Conservation (phyloP, 805 yeast species). For the Grigorovia humatica region DNA sequence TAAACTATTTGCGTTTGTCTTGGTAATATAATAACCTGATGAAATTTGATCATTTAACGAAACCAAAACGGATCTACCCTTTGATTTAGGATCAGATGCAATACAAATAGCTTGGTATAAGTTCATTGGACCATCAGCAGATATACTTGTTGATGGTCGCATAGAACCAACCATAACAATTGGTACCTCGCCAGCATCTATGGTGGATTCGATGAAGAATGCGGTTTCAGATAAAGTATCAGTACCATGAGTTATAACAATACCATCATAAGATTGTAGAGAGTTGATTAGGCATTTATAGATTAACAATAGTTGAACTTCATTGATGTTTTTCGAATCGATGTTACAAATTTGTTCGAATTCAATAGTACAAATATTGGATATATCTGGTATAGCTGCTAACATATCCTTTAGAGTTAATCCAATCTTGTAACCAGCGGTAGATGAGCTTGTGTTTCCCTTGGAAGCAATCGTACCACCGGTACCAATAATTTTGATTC, state of each 20-base stretch:
- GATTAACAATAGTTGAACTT: conserved; percentile 35
- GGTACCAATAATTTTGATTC: conserved; percentile 43
- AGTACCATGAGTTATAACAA: conserved; percentile 64
- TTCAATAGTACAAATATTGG: conserved; percentile 42
- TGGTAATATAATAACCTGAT: conserved; percentile 60
- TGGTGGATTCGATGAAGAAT: conserved; percentile 45
- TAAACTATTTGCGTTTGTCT: conserved; percentile 58
- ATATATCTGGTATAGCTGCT: conserved; percentile 45
- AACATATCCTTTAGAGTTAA: conserved; percentile 42
- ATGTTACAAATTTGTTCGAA: conserved; percentile 55
- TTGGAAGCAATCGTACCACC: conserved; percentile 54
- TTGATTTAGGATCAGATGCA: conserved; percentile 41
- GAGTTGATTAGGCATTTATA: conserved; percentile 38
- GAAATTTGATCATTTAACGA: conserved; percentile 60
- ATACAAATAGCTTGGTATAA: conserved; percentile 59
- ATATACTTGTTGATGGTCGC: conserved; percentile 63
- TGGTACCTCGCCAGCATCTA: conserved; percentile 39
- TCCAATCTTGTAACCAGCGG: conserved; percentile 47
- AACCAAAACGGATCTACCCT: conserved; percentile 51
- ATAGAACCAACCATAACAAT: conserved; percentile 63
- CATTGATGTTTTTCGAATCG: conserved; percentile 49
- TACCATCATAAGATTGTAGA: conserved; percentile 41
- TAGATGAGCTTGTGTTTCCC: conserved; percentile 36
- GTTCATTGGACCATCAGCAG: conserved; percentile 68
- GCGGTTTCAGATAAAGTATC: conserved; percentile 62